Evolutionary conservation across 768 basidiomycete genomes (phyloP), one percentile per base, ranked within the genome.

Genomic region (Pulveroboletus frians): DNA sequence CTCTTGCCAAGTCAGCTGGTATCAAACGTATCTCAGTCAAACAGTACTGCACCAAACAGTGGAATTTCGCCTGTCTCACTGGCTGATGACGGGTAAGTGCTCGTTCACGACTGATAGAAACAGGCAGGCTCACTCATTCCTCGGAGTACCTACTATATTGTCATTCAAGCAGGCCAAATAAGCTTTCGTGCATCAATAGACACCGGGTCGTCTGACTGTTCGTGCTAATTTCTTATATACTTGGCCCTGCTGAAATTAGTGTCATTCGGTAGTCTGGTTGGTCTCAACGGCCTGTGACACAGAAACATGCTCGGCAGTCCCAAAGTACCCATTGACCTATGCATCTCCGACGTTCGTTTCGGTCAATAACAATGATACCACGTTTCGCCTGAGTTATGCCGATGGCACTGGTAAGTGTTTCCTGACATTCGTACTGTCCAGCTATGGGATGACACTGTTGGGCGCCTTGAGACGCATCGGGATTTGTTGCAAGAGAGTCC

Each of bases 131-230:
- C 30, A 43, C 46, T 56, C 49, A 60, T 46, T 23, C 23, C 18
- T 38, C 53, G 14, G 56, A 89, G 88, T 59, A 81, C 87, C 3
- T 90, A 88, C 59, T 88, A 77, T 56, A 69, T 77, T 17, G 65
- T 85, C 35, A 73, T 89, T 49, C 65, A 76, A 53, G 70, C 75
- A 23, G 88, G 87, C 29, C 69, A 71, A 47, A 77, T 87, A 48
- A 78, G 69, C 58, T 84, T 88, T 56, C 81, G 86, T 14, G 79
- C 82, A 17, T 80, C 79, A 0, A 69, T 90, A 38, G 88, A 91
- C 62, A 90, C 88, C 1, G 88, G 74, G 15, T 89, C 87, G 8
- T 67, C 60, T 15, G 62, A 65, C 14, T 32, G 65, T 67, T 40
- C 39, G 62, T 60, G 27, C 1, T 10, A 31, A 35, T 46, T 38